phyloP scores from a whole-genome alignment of 495 filamentous ascomycete species.

The Hypoxylon cercidicola region DNA sequence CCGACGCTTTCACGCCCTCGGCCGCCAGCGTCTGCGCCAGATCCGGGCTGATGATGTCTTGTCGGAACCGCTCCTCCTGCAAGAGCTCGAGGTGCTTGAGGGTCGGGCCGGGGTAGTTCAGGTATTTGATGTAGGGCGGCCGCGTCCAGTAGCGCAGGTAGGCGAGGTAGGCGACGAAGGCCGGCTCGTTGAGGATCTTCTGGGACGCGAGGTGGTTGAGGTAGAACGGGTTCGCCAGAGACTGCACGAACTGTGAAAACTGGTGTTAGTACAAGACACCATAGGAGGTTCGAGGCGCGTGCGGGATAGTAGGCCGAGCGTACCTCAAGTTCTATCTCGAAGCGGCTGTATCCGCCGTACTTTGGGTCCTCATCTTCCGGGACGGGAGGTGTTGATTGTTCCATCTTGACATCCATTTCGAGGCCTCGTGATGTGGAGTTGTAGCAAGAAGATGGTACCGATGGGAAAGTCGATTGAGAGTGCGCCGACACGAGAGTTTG shows the following conservation, averaged over 20 bases:
- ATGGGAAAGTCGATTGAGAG: not conserved
- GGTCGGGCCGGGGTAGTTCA: slow-evolving; percentile 85
- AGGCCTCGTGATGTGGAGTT: not conserved
- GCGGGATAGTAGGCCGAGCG: not conserved
- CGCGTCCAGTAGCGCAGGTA: slow-evolving; percentile 88
- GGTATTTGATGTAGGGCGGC: slow-evolving; percentile 83
- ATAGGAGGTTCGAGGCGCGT: not conserved
- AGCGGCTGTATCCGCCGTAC: slow-evolving; percentile 74
- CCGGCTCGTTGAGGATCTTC: slow-evolving; percentile 67
- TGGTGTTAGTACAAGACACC: not conserved
- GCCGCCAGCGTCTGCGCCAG: slow-evolving; percentile 70
- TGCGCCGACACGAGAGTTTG: not conserved
- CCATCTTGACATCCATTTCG: slow-evolving; percentile 39
- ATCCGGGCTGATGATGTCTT: slow-evolving; percentile 81
- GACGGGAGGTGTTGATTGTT: slow-evolving; percentile 40
- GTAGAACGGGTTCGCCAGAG: slow-evolving; percentile 86
- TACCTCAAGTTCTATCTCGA: slow-evolving; percentile 81
- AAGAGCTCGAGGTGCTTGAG: slow-evolving; percentile 82
- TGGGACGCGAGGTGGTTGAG: slow-evolving; percentile 82
- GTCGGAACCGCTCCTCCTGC: slow-evolving; percentile 83
- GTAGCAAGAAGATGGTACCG: not conserved
- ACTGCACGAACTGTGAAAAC: slow-evolving; percentile 76
- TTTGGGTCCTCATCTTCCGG: slow-evolving; percentile 53
- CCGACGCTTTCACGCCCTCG: slow-evolving; percentile 62
- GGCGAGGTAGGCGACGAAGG: slow-evolving; percentile 81